Evolutionary conservation across 495 filamentous ascomycete species (phyloP), one percentile per base, ranked within the genome.

Genomic region (Rostrohypoxylon terebratum): DNA sequence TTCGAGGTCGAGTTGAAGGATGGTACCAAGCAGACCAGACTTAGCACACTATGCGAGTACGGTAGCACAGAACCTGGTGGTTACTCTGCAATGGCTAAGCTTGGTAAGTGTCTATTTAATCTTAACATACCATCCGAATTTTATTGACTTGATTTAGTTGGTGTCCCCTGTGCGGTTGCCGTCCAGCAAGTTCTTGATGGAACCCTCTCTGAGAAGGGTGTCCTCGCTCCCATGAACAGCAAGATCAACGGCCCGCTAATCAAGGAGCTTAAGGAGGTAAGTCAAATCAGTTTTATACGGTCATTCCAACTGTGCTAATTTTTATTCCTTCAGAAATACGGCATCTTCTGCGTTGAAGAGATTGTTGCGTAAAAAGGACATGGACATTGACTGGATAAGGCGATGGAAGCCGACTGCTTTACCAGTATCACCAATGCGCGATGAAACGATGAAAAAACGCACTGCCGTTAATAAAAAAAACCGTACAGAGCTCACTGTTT

Each of bases 11-110:
- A 97, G 85, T 81, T 90, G 77, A 88, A 88, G 78, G 93, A 97
- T 75, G 82, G 83, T 60, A 79, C 76, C 60, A 82, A 88, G 78
- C 91, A 97, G 86, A 92, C 88, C 40, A 85, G 89, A 48, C 94
- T 92, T 7, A 91, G 88, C 42, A 98, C 94, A 11, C 87, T 98
- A 7, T 86, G 85, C 80, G 95, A 96, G 78, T 97, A 97, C 78
- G 95, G 96, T 75, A 53, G 48, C 23, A 53, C 48, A 4, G 90
- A 90, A 74, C 90, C 92, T 9, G 85, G 87, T 58, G 91, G 93
- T 23, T 97, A 96, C 84, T 92, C 88, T 6, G 91, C 93, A 50
- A 98, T 98, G 95, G 94, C 94, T 31, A 94, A 92, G 83, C 77
- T 92, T 36, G 48, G 93, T 94, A 36, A 92, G 91, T 77, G 83